Conservation (phyloP, 1,139 yeast genomes). For the Blastobotrys buckinghamii region DNA sequence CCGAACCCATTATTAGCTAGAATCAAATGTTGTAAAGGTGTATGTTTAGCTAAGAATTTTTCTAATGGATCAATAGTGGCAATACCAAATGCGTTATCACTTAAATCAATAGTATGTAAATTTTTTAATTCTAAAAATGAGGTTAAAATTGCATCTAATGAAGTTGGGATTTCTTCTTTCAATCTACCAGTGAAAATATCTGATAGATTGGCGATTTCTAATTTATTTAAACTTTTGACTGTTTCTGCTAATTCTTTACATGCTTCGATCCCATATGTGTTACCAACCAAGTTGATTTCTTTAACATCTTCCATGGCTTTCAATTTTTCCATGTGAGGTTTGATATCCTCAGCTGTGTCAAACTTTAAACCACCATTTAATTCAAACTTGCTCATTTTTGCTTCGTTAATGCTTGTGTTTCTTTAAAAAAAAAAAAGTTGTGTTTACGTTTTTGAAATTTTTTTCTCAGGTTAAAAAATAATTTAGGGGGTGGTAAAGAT, state of each 20-base stretch:
- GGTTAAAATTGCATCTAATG: conserved; percentile 66
- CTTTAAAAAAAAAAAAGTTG: not conserved
- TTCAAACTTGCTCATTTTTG: conserved; percentile 33
- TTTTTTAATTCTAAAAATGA: conserved; percentile 64
- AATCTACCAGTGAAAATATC: conserved; percentile 93
- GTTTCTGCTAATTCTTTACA: conserved; percentile 64
- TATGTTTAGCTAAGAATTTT: conserved; percentile 65
- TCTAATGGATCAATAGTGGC: conserved; percentile 91
- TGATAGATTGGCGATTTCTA: conserved; percentile 70
- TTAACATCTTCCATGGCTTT: conserved; percentile 38
- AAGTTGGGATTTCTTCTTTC: conserved; percentile 88
- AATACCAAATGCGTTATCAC: conserved; percentile 95
- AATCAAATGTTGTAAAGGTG: conserved; percentile 75
- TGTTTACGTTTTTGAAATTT: not conserved
- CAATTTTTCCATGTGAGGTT: conserved; percentile 47
- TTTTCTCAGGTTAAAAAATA: too few relatives aligned
- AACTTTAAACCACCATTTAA: conserved; percentile 75
- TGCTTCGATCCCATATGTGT: conserved; percentile 90
- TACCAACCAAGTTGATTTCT: conserved; percentile 79
- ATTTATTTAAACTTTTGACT: conserved; percentile 37
- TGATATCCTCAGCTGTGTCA: conserved; percentile 65
- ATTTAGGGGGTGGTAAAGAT: too few relatives aligned
- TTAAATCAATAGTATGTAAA: conserved; percentile 68
- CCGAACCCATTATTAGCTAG: conserved; percentile 96
- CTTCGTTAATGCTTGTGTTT: not conserved